Evolutionary conservation across 352 stramenopile genomes (phyloP).

Genomic region (Phytophthora hibernalis): DNA sequence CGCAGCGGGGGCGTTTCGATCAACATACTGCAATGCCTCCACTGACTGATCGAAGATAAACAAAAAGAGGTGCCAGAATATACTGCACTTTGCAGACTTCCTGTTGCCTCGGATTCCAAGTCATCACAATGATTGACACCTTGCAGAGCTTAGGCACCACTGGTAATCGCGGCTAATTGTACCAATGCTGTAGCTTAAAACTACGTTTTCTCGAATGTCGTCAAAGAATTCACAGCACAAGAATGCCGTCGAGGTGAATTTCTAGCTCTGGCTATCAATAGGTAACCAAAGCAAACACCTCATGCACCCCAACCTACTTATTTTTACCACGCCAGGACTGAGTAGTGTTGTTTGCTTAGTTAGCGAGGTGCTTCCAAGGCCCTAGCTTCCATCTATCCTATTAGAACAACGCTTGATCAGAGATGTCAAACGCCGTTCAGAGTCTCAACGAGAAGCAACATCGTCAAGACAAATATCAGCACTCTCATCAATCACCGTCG

Average conservation of each 20-base stretch:
- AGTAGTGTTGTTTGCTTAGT: not conserved
- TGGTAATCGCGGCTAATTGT: too few relatives aligned
- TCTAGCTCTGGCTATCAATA: not conserved
- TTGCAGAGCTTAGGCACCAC: too few relatives aligned
- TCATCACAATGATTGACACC: not conserved
- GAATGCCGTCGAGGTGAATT: not conserved
- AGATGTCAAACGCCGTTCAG: not conserved
- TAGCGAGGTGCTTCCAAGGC: not conserved
- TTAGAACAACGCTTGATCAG: not conserved
- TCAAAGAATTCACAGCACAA: not conserved
- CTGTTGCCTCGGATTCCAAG: not conserved
- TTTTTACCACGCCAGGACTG: not conserved
- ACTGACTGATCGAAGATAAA: constrained; percentile 2
- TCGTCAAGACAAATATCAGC: not conserved
- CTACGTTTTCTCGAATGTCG: too few relatives aligned
- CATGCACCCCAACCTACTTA: not conserved
- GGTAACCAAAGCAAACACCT: not conserved
- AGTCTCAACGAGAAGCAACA: not conserved
- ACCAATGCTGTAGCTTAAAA: too few relatives aligned
- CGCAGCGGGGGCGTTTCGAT: not conserved
- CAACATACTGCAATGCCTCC: not conserved
- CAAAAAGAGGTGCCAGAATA: not conserved
- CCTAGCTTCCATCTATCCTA: not conserved
- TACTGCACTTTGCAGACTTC: not conserved
- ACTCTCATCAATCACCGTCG: not conserved